phyloP scores from a whole-genome alignment of 768 basidiomycete species.

The Chalciporus pseudorubinellus region DNA sequence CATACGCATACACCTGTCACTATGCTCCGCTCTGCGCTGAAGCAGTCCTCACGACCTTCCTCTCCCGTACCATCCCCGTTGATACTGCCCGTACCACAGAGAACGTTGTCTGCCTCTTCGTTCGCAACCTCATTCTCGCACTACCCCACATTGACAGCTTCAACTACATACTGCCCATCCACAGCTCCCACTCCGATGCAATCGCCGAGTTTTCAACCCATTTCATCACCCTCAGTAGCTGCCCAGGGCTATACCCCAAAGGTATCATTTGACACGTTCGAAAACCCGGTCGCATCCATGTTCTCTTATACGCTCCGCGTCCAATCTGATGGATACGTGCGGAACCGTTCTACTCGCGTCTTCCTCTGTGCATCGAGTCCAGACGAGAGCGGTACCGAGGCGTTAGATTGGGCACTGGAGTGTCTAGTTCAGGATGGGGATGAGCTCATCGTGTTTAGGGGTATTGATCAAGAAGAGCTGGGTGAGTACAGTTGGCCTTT shows the following conservation, averaged over 20 bases:
- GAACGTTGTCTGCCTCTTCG: constrained; percentile 19
- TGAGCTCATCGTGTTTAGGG: constrained; percentile 88
- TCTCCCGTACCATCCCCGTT: constrained; percentile 23
- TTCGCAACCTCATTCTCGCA: constrained; percentile 18
- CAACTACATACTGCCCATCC: constrained; percentile 20
- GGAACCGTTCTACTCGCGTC: constrained; percentile 75
- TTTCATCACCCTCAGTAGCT: constrained; percentile 16
- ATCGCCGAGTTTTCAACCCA: constrained; percentile 18
- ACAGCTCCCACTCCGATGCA: constrained; percentile 13
- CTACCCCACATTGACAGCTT: constrained; percentile 13
- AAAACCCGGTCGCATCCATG: constrained; percentile 77
- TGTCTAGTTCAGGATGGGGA: constrained; percentile 84
- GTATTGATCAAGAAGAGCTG: constrained; percentile 83
- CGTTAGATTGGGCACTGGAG: constrained; percentile 91
- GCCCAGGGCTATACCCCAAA: constrained; percentile 37
- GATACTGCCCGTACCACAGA: constrained; percentile 16
- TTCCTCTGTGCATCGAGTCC: constrained; percentile 87
- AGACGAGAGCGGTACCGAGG: constrained; percentile 85
- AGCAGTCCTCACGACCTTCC: constrained; percentile 36
- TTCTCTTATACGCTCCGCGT: constrained; percentile 86
- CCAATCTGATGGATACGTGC: constrained; percentile 77
- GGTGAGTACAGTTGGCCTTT: constrained; percentile 44
- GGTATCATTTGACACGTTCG: constrained; percentile 87
- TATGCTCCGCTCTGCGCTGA: constrained; percentile 54
- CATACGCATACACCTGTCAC: constrained; percentile 13